Base-by-base conservation (phyloP, 257 asterid species). In the Euphrasia confusa region DNA sequence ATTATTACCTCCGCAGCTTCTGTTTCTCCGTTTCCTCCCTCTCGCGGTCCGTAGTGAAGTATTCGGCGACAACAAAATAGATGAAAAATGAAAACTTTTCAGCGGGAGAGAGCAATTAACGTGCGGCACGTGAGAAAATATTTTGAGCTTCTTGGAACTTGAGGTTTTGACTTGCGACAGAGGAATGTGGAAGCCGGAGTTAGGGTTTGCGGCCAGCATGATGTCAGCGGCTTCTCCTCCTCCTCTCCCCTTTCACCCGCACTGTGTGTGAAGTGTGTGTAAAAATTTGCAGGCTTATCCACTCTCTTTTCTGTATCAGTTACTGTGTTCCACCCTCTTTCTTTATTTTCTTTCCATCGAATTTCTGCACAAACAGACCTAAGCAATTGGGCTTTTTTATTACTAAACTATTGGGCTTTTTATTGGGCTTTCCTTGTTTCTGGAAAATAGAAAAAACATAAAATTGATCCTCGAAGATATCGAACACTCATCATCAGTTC, bases 191-290 rank as follows among this genome's bases (percentile, higher is more conserved):
- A 76, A 72, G 60, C 67, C 66, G 45, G 71, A 54, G 64, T 50
- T 68, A 30, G 83, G 78, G 73, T 62, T 77, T 27, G 85, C 75
- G 37, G 81, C 71, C 66, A 75, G 70, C 87, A 81, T 81, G 30
- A 81, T 81, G 30, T 55, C 69, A 33, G 52, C 65, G 56, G 13
- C 77, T 68, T 65, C 33, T 30, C 71, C 71, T 35, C 26, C 57
- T 18, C 27, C 65, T 14, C 17, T 27, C n/a, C 48, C n/a, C 48
- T 68, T 67, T 47, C 74, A 69, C 69, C 56, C 26, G 27, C 73
- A 30, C 72, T 49, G 64, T 13, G 69, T 60, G 73, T 28, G 57
- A 6, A 62, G 75, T 72, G 71, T n/a, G 75, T 57, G 65, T 30
- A 72, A 28, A 27, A 44, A 62, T 65, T 65, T 66, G 74, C 75